These are phyloP conservation scores for Hortiboletus campestris DNA, from an alignment of 768 basidiomycete genomes.

Conservation along the genomic window DNA sequence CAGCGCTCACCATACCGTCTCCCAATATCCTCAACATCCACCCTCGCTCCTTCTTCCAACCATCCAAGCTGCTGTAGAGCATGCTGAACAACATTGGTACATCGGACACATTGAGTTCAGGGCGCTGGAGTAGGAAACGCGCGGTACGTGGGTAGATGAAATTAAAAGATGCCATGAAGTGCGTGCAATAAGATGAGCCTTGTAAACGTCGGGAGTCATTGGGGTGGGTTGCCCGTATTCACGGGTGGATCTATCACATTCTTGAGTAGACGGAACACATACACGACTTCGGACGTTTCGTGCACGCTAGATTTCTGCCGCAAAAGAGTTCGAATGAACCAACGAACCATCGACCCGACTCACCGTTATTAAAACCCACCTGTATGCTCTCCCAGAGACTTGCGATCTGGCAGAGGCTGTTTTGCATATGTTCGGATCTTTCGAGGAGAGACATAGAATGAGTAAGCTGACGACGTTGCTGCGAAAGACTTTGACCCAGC, in stretches of 20 bases:
- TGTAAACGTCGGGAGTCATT: conserved; percentile 71
- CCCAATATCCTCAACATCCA: conserved; percentile 87
- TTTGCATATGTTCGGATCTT: conserved; percentile 56
- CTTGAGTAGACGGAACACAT: conserved; percentile 54
- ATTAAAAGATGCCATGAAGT: conserved; percentile 78
- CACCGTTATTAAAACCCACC: conserved; percentile 40
- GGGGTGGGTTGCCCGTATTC: conserved; percentile 50
- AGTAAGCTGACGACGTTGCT: conserved; percentile 76
- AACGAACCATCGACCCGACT: background rate
- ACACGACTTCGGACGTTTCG: conserved; percentile 70
- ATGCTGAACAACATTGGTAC: conserved; percentile 90
- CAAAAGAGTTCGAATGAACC: background rate
- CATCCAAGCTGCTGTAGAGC: conserved; percentile 76
- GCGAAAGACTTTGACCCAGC: conserved; percentile 84
- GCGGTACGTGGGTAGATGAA: conserved; percentile 86
- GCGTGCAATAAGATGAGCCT: conserved; percentile 84
- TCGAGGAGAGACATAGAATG: conserved; percentile 69
- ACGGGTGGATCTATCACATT: conserved; percentile 10
- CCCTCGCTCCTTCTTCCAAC: conserved; percentile 83
- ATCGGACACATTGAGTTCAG: conserved; percentile 73
- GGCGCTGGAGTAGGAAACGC: conserved; percentile 87
- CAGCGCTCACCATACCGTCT: conserved; percentile 70
- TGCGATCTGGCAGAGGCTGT: conserved; percentile 61
- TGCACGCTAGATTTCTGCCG: conserved; percentile 62
- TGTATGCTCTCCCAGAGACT: conserved; percentile 59